Base-by-base conservation (phyloP, 1,284 basidiomycete species). In the Rhodotorula sp. region DNA sequence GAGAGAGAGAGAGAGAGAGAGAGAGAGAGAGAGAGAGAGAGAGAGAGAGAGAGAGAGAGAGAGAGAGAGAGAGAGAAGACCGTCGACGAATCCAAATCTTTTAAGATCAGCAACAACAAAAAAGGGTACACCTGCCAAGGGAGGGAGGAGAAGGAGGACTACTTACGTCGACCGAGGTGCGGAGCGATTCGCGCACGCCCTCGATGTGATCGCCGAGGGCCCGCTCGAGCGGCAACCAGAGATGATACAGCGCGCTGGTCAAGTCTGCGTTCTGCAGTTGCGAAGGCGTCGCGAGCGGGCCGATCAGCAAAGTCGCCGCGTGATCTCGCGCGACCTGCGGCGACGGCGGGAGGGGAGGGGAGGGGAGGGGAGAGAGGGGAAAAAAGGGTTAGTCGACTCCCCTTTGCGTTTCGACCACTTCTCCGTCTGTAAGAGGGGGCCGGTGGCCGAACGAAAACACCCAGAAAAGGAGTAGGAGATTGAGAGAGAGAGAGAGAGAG, bases 231-330 rank as follows among this genome's bases (percentile, higher is more conserved):
- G 89, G 87, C 3, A 84, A 82, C 84, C 88, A 89, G 76, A 88
- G 89, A 72, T 92, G 87, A 79, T 92, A 92, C 58, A 95, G 80
- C 78, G 88, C 92, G 23, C 87, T 90, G 29, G 89, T 88, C 20
- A 95, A 80, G 75, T 89, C 88, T 3, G 87, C 89, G 77, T 97
- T 97, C 66, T 87, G 78, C 1, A 86, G 81, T 78, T 93, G 92
- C 67, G 92, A 89, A 5, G 89, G 85, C 0, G 91, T 92, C 0
- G 91, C 89, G 43, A 87, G 82, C 0, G 91, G 90, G 0, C 92
- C 93, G 23, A 89, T 83, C 23, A 97, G 82, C 4, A 87, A 87
- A 5, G 87, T 87, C 1, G 91, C 90, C 2, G 89, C 87, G 62
- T 93, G 88, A 79, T 96, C 94, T 70, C 87, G 86, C 12, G 87